A percentile compares a stretch with the other conserved stretches of the same genome.
Evolutionary conservation across 2,329 filamentous ascomycete genomes (phyloP).

Genomic region (Byssothecium circinans): DNA sequence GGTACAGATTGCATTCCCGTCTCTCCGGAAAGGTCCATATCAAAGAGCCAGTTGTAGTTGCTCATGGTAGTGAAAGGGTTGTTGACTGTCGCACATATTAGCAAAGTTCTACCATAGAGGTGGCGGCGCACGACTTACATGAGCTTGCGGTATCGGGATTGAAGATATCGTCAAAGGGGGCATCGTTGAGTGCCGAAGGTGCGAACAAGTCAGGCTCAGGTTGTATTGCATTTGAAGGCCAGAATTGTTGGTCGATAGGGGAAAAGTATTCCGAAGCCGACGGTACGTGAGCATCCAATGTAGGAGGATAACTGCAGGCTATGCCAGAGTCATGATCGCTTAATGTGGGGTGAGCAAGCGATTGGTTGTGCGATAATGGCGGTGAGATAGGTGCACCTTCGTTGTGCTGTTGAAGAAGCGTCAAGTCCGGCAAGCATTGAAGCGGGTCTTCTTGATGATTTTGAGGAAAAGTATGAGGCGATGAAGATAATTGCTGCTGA

Average conservation of each 20-base stretch:
- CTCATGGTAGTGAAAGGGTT: slow-evolving; percentile 65
- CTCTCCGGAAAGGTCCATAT: slow-evolving; percentile 43
- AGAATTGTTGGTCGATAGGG: slow-evolving; percentile 34
- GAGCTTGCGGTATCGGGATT: slow-evolving; percentile 64
- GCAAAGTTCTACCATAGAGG: neutral
- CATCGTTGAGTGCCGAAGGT: slow-evolving; percentile 30
- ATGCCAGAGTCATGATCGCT: slow-evolving; percentile 35
- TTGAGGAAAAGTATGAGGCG: slow-evolving; percentile 2
- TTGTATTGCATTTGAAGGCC: slow-evolving; percentile 34
- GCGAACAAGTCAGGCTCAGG: slow-evolving; percentile 29
- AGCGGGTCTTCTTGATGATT: slow-evolving; percentile 11
- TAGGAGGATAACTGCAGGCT: slow-evolving; percentile 20
- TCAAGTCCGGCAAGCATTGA: slow-evolving; percentile 24
- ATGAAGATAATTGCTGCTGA: slow-evolving; percentile 8
- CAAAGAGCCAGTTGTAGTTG: slow-evolving; percentile 66
- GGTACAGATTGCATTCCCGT: slow-evolving; percentile 19
- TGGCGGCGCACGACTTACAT: slow-evolving; percentile 24
- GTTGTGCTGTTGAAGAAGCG: slow-evolving; percentile 22
- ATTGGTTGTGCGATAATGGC: slow-evolving; percentile 35
- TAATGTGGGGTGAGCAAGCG: slow-evolving; percentile 25
- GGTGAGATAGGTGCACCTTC: slow-evolving; percentile 38
- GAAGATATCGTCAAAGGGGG: slow-evolving; percentile 58
- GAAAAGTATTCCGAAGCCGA: slow-evolving; percentile 25
- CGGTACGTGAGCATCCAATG: slow-evolving; percentile 20
- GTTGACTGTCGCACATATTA: slow-evolving; percentile 48